These are phyloP conservation scores for Lentinula edodes DNA, from an alignment of 768 basidiomycete species.

Conservation along the genomic window DNA sequence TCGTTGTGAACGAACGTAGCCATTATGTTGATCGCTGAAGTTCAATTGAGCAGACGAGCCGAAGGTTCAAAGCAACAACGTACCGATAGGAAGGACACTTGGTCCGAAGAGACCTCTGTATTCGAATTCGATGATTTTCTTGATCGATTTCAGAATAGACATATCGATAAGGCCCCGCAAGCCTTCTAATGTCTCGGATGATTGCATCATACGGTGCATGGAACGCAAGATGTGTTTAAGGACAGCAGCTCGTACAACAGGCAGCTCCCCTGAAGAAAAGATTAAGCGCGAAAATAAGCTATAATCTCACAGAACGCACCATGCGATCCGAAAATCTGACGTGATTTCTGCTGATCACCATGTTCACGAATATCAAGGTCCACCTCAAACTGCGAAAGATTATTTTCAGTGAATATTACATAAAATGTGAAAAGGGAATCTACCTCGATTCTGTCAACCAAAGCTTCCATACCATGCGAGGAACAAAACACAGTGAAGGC, in stretches of 20 bases:
- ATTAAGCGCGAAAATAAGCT: conserved; percentile 1
- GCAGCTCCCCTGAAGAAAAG: conserved; percentile 52
- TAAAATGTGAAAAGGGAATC: conserved; percentile 14
- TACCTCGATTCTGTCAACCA: conserved; percentile 87
- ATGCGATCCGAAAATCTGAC: conserved; percentile 46
- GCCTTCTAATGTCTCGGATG: conserved; percentile 89
- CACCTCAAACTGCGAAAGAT: conserved; percentile 51
- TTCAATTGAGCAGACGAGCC: conserved; percentile 8
- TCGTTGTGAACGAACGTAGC: conserved; percentile 98
- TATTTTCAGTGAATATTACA: conserved; percentile 2
- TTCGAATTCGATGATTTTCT: conserved; percentile 82
- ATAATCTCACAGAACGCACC: conserved; percentile 27
- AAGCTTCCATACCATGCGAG: conserved; percentile 74
- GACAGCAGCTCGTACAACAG: conserved; percentile 71
- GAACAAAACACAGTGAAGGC: conserved; percentile 86
- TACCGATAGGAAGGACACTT: conserved; percentile 80
- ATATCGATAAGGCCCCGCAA: conserved; percentile 92
- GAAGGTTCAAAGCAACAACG: conserved; percentile 17
- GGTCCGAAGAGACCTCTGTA: conserved; percentile 82
- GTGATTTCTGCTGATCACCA: conserved; percentile 34
- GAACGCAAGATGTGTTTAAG: conserved; percentile 89
- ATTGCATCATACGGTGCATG: conserved; percentile 96
- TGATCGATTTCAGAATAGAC: conserved; percentile 76
- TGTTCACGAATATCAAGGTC: conserved; percentile 59
- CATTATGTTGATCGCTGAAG: conserved; percentile 86